Evolutionary conservation across 805 yeast genomes (phyloP).

Genomic region (Yarrowia osloensis): DNA sequence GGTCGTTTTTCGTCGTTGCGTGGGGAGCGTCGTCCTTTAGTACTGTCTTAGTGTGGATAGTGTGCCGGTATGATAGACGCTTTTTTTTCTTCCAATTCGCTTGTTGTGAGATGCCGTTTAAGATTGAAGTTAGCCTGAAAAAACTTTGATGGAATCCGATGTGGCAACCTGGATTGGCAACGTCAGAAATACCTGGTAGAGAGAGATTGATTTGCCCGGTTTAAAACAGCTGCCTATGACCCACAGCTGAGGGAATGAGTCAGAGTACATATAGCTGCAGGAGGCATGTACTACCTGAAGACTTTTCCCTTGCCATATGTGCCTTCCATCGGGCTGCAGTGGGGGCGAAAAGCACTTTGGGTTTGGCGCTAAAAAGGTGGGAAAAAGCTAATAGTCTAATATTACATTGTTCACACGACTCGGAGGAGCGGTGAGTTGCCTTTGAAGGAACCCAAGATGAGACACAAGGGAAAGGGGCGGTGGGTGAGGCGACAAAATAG

Average conservation of each 20-base stretch:
- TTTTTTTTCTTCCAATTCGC: slow-evolving; percentile 7
- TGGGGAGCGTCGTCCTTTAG: neutral
- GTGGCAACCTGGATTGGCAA: neutral
- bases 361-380: neutral
- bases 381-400: neutral
- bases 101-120: slow-evolving; percentile 25
- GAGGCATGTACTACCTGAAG: slow-evolving; percentile 14
- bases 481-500: no score
- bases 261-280: slow-evolving; percentile 28
- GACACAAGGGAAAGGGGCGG: neutral
- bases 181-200: neutral
- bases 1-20: no score
- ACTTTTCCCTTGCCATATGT: slow-evolving; percentile 25
- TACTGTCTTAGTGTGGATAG: neutral
- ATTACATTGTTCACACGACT: slow-evolving; percentile 23
- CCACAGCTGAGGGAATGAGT: slow-evolving; percentile 14
- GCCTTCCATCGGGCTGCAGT: slow-evolving; percentile 19
- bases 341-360: slow-evolving; percentile 7
- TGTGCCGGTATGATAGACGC: neutral
- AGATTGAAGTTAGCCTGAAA: slow-evolving; percentile 9
- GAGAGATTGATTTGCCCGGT: neutral
- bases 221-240: neutral
- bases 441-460: neutral
- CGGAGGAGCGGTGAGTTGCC: neutral
- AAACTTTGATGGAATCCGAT: neutral